Evolutionary conservation across 2,329 filamentous ascomycete species (phyloP).

Genomic region (Calonectria multiphialidica): DNA sequence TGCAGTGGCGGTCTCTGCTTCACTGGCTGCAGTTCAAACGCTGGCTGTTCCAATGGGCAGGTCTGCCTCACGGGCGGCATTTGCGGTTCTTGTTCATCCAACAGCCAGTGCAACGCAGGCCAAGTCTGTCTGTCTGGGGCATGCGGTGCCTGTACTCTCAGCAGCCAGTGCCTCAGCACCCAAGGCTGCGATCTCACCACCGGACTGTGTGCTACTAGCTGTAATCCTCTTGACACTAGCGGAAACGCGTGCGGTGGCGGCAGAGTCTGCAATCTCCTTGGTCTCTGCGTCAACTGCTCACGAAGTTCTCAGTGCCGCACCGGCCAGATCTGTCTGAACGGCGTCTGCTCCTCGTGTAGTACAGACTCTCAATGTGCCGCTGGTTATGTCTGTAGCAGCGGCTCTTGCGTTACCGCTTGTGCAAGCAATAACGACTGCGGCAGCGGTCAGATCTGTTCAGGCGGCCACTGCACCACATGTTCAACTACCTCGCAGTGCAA

Average conservation of each 20-base stretch:
- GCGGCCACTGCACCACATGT: constrained; percentile 11
- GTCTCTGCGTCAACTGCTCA: constrained; percentile 15
- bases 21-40: constrained; percentile 7
- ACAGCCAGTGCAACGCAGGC: constrained; percentile 17
- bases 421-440: constrained; percentile 8
- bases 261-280: constrained; percentile 7
- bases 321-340: constrained; percentile 12
- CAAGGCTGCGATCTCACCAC: constrained; percentile 10
- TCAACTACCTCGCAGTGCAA: constrained; percentile 15
- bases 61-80: constrained; percentile 6
- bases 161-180: constrained; percentile 10
- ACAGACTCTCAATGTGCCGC: constrained; percentile 11
- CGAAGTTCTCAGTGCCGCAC: constrained; percentile 5
- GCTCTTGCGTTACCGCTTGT: constrained; percentile 20
- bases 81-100: constrained; percentile 13
- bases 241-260: constrained; percentile 10
- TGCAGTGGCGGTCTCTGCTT: constrained; percentile 19
- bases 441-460: constrained; percentile 17
- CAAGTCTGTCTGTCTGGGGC: constrained; percentile 8
- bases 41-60: constrained; percentile 6
- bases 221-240: constrained; percentile 8
- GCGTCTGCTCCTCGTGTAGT: constrained; percentile 1
- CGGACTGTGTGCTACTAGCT: background rate
- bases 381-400: constrained; percentile 17
- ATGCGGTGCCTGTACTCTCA: constrained; percentile 3